These are phyloP conservation scores for Strigomonas galati DNA, from an alignment of 208 protist species.

Conservation along the genomic window DNA sequence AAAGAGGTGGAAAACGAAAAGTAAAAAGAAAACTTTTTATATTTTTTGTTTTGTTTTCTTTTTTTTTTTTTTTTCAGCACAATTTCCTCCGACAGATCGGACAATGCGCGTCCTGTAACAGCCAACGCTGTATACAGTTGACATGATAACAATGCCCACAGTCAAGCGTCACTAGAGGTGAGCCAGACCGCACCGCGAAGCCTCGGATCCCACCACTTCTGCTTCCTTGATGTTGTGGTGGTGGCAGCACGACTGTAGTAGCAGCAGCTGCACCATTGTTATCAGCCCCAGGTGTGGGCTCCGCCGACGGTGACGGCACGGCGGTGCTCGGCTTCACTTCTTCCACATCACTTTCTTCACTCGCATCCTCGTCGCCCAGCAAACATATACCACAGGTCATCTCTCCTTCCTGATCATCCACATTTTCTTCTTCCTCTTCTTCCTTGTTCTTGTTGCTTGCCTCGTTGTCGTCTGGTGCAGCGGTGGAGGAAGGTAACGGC, in stretches of 20 bases:
- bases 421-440: too few relatives aligned
- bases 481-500: too few relatives aligned
- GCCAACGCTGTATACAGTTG: slow-evolving; percentile 73
- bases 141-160: slow-evolving; percentile 63
- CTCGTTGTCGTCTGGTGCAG: too few relatives aligned
- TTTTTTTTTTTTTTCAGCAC: slow-evolving; percentile 8
- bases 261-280: slow-evolving; percentile 1
- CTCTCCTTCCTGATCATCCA: too few relatives aligned
- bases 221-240: slow-evolving; percentile 9
- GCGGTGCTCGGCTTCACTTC: too few relatives aligned
- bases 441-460: too few relatives aligned
- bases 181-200: slow-evolving; percentile 28
- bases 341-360: not conserved
- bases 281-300: too few relatives aligned
- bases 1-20: slow-evolving; percentile 5
- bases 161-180: slow-evolving; percentile 38
- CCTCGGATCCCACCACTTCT: not conserved
- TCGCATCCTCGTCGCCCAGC: too few relatives aligned
- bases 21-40: not conserved
- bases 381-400: too few relatives aligned
- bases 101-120: slow-evolving; percentile 43
- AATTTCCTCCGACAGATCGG: slow-evolving; percentile 56
- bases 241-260: too few relatives aligned
- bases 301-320: too few relatives aligned
- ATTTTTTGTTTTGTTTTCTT: not conserved